Base-by-base conservation (phyloP, 2,329 filamentous ascomycete species). In the Coniochaeta sp. region DNA sequence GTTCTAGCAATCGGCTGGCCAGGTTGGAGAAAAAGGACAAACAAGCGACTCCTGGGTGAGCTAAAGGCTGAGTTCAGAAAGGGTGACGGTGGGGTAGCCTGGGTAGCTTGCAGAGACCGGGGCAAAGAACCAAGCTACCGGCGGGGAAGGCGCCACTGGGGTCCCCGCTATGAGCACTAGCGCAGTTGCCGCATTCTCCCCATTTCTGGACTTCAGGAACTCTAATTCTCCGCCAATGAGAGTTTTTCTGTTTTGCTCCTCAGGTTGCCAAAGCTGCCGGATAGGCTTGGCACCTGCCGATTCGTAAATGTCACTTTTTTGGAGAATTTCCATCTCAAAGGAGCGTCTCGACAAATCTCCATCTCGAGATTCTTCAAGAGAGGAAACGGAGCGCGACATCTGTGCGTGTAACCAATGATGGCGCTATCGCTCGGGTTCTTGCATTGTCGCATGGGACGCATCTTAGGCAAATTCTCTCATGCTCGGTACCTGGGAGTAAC, bases 201-300 rank as follows among this genome's bases (percentile, higher is more conserved):
- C 55, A 57, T 57, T 57, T 40, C 56, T 40, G 56, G 34, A 58
- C 24, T 55, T 58, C 24, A 40, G 56, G 56, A n/a, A 44, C 56
- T 26, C 14, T 26, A 31, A 58, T 58, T 58, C 22, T 58, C 56
- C 56, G 38, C 56, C 56, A 58, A 58, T 58, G 9, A 36, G 9
- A 57, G 14, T 2, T 5, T 16, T 26, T 6, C 26, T 17, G 28
- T 52, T 52, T 28, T 17, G 6, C 1, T 22, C 31, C 47, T 14
- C 31, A n/a, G 26, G 47, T 28, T 52, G 22, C 43, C 14, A 14
- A 44, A n/a, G 16, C 6, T 33, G 31, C 31, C 31, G 11, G 31
- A 33, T 33, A 11, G 31, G 31, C 43, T 44, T 44, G 43, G 43
- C 43, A 44, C 43, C n/a, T 26, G 19, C 26, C 26, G 22, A 28